Base-by-base conservation (phyloP, 352 stramenopile genomes). In the Phytophthora niederhauseri region DNA sequence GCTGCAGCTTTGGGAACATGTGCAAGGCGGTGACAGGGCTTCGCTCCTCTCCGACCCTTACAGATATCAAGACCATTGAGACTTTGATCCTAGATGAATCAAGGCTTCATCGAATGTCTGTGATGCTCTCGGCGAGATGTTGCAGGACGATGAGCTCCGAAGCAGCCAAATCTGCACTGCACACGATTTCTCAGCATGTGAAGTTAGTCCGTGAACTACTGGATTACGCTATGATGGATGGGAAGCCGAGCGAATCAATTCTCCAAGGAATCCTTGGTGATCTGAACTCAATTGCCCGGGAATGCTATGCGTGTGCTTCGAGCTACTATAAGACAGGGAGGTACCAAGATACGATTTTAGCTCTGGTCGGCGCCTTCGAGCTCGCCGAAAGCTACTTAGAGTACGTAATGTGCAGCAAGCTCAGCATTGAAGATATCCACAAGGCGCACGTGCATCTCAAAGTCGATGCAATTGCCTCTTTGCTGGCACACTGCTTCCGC, bases 381-480 rank as follows among this genome's bases (percentile, higher is more conserved):
- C 48, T 92, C 26, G 65, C 66, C 0, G 80, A 91, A 60, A 82
- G 68, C 45, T 92, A 85, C 54, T 61, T 92, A 17, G 78, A 93
- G 57, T 84, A 89, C 57, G 67, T 91, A 2, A 87, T 92, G 80
- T 85, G 80, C 64, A 79, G 72, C 38, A 65, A 78, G 2, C 17
- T 73, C 1, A 76, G 34, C 15, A 43, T 43, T 5, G 59, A 79
- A 28, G 73, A 76, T 11, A 72, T 89, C 30, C 55, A 76, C 19
- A 71, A 72, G 28, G 73, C 75, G 15, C 80, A 93, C 43, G 24
- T 24, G 2, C 68, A 84, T n/a, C 64, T 93, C 17, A 90, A 89
- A 58, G 64, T 78, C 17, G 83, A 92, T 61, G 71, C 77, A 22
- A 82, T 93, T 43, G 80, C 70, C 49, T 81, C 80, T 6, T 78